Base-by-base conservation (phyloP, 2,329 filamentous ascomycete species). In the Colletotrichum ledebouriae region DNA sequence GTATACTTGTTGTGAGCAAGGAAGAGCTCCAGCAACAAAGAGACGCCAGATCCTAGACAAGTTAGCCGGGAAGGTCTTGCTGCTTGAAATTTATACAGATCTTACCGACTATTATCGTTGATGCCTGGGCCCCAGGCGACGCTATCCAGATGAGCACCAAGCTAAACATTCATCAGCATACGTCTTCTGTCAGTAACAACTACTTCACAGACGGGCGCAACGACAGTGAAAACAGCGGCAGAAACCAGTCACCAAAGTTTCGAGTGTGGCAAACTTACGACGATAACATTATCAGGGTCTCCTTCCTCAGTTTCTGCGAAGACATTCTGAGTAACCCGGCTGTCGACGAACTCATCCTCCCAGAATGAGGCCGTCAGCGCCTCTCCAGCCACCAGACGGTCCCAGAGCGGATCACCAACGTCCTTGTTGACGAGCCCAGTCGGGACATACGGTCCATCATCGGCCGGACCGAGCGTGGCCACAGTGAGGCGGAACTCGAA, bases 221-320 rank as follows among this genome's bases (percentile, higher is more conserved):
- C 4, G 6, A 4, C n/a, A 0, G 0, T 7, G 0, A 22, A 39
- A 20, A 12, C 3, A 0, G 3, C 0, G 2, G 3, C 3, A n/a
- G 7, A 3, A 4, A 6, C 9, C 4, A 25, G 25, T 25, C 25
- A 25, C 5, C 25, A 25, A 25, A 25, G 25, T 5, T 25, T 25
- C 25, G 25, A 25, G 25, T 25, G 25, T 25, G 25, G 25, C 4
- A 25, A 4, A 49, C 60, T 59, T 13, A 68, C 65, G 5, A 81
- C 76, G 39, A 83, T 74, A 0, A 82, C 76, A 34, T 82, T 84
- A 61, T 77, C 74, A 1, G 75, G 77, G 61, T 84, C 82, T 0
- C 82, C 83, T 2, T 75, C 76, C 50, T 78, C 80, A 3, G 82
- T 84, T 72, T 85, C 81, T 1, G 80, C 78, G 70, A 84, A 79